Evolutionary conservation across 225 moss, liverwort and hornwort species (phyloP), one percentile per base, ranked within the genome.

Genomic region (Pseudisothecium myosuroides): DNA sequence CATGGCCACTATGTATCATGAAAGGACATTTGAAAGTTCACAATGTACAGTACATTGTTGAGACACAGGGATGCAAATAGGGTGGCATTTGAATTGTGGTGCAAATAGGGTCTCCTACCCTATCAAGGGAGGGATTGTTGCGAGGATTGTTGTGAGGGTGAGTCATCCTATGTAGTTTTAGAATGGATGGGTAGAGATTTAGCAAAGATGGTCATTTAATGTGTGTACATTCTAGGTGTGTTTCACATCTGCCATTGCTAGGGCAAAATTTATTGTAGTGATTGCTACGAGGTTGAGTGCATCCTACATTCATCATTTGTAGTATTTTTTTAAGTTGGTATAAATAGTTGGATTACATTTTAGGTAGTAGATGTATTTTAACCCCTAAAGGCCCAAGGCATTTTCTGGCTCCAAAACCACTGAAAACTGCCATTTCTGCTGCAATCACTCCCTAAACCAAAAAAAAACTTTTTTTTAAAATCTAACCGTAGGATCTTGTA

Each of bases 181-280:
- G 49, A 1, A 4, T 49, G 7, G 7, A 75, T 0, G 1, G 0
- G 7, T 32, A 75, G 19, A 49, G 12, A 75, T 49, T 75, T 20
- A 19, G 7, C 12, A 75, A 49, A 0, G 49, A 49, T 75, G 75
- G 7, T 0, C 12, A 31, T 32, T 75, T 31, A 11, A 7, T 11
- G 1, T 49, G 2, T 19, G 2, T 7, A 31, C 7, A 18, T 4
- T 47, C 11, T 18, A 19, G 17, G 10, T 5, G 19, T 74, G 1
- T 2, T 29, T 47, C 0, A 1, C 11, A 75, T 47, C 2, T 19
- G 0, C 31, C 1, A 9, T 17, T 28, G 5, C 0, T 47, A 0
- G 10, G 3, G 1, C 8, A 3, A 4, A 45, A 17, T 17, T 49
- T 19, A 0, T 75, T 12, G 32, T 1, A 0, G 0, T 76, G 3